Evolutionary conservation across 345 rosid species (phyloP).

Genomic region (Eutrema heterophyllum): DNA sequence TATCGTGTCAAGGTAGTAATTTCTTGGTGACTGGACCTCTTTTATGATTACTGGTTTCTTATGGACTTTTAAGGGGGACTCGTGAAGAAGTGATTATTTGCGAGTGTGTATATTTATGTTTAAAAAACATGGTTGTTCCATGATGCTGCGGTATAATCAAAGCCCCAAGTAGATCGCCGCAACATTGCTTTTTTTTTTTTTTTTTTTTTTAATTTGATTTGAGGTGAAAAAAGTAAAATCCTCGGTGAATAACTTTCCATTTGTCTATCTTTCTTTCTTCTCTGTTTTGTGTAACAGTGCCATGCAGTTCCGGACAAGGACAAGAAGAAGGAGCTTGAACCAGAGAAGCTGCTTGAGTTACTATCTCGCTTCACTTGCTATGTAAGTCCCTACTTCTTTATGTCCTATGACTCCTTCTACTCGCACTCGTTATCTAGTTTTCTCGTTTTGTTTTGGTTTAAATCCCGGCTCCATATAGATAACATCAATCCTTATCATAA

Average conservation of each 20-base stretch:
- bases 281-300: conserved; percentile 48
- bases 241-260: neutral
- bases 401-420: neutral
- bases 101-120: neutral
- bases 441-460: neutral
- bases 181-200: neutral
- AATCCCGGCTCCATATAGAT: neutral
- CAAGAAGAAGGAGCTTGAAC: conserved; percentile 41
- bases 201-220: neutral
- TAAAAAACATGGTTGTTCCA: neutral
- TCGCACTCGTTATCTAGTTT: neutral
- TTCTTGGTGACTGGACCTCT: neutral
- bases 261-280: neutral
- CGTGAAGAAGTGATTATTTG: too few relatives aligned
- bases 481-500: neutral
- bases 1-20: conserved; percentile 80
- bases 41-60: neutral
- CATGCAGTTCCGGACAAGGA: conserved; percentile 47
- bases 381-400: conserved; percentile 36
- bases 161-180: neutral
- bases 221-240: neutral
- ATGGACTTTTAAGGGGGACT: neutral
- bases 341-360: conserved; percentile 55
- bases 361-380: conserved; percentile 51
- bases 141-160: neutral